phyloP scores from a whole-genome alignment of 2,329 filamentous ascomycete genomes.

The Fusarium bactridioides region DNA sequence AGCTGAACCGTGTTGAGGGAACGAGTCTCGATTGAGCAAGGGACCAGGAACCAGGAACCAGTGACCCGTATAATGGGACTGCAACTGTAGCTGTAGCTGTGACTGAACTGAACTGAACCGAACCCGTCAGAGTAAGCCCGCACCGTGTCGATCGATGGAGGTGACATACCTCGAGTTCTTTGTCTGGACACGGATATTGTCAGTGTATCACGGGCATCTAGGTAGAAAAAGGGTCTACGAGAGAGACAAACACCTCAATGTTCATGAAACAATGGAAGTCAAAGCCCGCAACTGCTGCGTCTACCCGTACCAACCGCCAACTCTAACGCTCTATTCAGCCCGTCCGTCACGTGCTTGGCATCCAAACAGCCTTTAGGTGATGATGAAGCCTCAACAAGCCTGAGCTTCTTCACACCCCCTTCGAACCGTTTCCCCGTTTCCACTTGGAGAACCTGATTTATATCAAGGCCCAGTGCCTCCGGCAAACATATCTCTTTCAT shows the following conservation, averaged over 20 bases:
- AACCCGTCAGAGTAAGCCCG: constrained; percentile 18
- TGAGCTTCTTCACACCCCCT: constrained; percentile 18
- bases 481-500: background rate
- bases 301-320: constrained; percentile 14
- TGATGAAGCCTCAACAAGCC: constrained; percentile 11
- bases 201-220: constrained; percentile 1
- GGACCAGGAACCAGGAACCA: constrained; percentile 31
- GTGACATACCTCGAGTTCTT: background rate
- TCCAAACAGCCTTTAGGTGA: background rate
- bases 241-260: background rate
- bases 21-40: constrained; percentile 24
- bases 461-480: constrained; percentile 15
- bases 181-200: background rate
- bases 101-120: constrained; percentile 9
- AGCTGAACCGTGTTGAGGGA: background rate
- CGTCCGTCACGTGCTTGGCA: constrained; percentile 33
- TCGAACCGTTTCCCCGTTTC: background rate
- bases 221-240: background rate
- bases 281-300: constrained; percentile 20
- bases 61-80: constrained; percentile 6
- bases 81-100: background rate
- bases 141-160: constrained; percentile 28
- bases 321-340: constrained; percentile 20
- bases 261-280: constrained; percentile 5
- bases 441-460: constrained; percentile 12